Evolutionary conservation across 2,329 filamentous ascomycete species (phyloP).

Genomic region (Microsporum ferrugineum): DNA sequence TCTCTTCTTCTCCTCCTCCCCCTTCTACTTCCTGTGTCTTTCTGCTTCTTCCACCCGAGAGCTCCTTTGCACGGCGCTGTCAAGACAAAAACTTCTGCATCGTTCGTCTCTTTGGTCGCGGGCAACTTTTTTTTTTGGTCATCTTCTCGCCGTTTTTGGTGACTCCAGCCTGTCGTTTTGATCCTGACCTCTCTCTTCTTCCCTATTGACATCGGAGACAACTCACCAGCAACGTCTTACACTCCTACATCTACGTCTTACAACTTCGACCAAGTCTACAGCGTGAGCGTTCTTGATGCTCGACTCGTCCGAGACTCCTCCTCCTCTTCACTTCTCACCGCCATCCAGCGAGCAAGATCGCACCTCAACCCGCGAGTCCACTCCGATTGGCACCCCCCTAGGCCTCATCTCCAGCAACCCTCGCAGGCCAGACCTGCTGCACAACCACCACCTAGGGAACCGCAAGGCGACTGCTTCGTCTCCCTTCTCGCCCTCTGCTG

Average conservation of each 20-base stretch:
- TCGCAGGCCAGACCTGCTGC: constrained; percentile 31
- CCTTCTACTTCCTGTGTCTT: not conserved
- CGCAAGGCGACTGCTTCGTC: constrained; percentile 24
- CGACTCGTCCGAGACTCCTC: constrained; percentile 41
- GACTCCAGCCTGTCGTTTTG: too few relatives aligned
- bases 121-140: not conserved
- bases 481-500: constrained; percentile 8
- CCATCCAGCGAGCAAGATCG: constrained; percentile 37
- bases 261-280: not conserved
- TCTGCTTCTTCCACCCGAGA: not conserved
- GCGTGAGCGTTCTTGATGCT: constrained; percentile 36
- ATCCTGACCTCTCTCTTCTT: not conserved
- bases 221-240: not conserved
- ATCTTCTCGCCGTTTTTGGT: too few relatives aligned
- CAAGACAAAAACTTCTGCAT: too few relatives aligned
- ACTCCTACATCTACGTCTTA: not conserved
- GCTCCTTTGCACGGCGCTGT: not conserved
- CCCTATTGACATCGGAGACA: not conserved
- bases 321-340: constrained; percentile 42
- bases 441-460: constrained; percentile 23
- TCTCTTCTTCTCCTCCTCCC: not conserved
- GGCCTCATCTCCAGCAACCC: constrained; percentile 35
- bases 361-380: constrained; percentile 41
- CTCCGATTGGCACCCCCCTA: constrained; percentile 39
- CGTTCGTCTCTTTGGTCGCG: too few relatives aligned